Evolutionary conservation across 2,329 filamentous ascomycete species (phyloP).

Genomic region (Microcera coccophila): DNA sequence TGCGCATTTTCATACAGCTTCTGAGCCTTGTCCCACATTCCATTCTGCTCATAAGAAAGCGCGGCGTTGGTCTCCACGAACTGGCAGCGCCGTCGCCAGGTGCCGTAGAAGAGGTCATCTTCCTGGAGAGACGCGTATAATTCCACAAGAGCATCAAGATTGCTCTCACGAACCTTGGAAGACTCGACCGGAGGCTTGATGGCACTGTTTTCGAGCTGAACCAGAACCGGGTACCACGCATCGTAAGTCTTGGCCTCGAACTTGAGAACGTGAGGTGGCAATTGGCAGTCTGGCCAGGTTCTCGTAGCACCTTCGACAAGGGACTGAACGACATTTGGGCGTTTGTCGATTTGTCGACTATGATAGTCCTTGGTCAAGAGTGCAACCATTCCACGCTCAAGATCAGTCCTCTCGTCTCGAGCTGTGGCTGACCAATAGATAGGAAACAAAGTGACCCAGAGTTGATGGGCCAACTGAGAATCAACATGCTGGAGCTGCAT

Average conservation of each 20-base stretch:
- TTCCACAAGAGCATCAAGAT: slow-evolving; percentile 91
- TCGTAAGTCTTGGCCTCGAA: slow-evolving; percentile 92
- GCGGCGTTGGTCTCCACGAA: slow-evolving; percentile 98
- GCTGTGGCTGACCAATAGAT: slow-evolving; percentile 88
- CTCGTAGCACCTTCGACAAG: slow-evolving; percentile 83
- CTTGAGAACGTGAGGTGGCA: slow-evolving; percentile 94
- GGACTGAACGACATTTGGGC: slow-evolving; percentile 92
- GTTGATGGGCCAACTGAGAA: slow-evolving; percentile 72
- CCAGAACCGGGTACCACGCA: slow-evolving; percentile 92
- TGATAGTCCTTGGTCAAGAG: slow-evolving; percentile 95
- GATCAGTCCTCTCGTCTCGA: slow-evolving; percentile 82
- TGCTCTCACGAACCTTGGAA: slow-evolving; percentile 81
- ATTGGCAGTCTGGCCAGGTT: slow-evolving; percentile 80
- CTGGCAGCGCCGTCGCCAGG: slow-evolving; percentile 90
- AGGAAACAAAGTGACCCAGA: slow-evolving; percentile 90
- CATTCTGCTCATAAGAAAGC: slow-evolving; percentile 95
- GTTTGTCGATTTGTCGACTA: slow-evolving; percentile 85
- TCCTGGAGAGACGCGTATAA: slow-evolving; percentile 88
- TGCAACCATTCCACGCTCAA: slow-evolving; percentile 87
- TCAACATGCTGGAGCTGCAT: slow-evolving; percentile 91
- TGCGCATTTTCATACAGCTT: slow-evolving; percentile 95
- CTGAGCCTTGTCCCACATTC: slow-evolving; percentile 99
- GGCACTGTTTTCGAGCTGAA: slow-evolving; percentile 84
- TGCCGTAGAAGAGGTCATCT: slow-evolving; percentile 95
- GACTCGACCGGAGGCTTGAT: slow-evolving; percentile 83